Conservation (phyloP, 73 alveolate species). For the Paraurostyla sp. region DNA sequence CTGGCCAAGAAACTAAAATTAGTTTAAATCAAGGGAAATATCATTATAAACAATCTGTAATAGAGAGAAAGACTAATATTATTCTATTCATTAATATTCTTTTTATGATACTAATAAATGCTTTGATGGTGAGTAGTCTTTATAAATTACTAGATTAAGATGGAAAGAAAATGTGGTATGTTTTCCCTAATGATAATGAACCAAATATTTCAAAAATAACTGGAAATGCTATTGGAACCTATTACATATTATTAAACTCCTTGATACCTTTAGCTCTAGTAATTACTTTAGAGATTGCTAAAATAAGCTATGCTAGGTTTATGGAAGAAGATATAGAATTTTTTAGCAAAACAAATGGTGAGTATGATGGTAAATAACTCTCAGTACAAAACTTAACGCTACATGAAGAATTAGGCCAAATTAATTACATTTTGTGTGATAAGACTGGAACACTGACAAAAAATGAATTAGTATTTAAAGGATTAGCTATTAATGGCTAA, state of each 20-base stretch:
- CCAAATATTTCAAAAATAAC: neutral
- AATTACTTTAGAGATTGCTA: conserved; percentile 2
- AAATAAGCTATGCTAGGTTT: neutral
- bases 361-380: neutral
- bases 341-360: neutral
- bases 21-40: conserved; percentile 22
- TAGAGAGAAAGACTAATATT: neutral
- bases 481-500: neutral
- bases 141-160: neutral
- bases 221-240: conserved; percentile 5
- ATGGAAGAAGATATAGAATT: conserved; percentile 9
- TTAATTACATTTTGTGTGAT: conserved; percentile 51
- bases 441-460: conserved; percentile 61
- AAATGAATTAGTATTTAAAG: conserved; percentile 26
- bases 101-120: neutral
- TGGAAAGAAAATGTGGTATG: neutral
- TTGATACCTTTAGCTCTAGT: conserved; percentile 32
- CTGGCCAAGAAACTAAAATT: conserved; percentile 30
- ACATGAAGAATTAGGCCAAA: conserved; percentile 41
- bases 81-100: neutral
- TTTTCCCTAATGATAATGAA: neutral
- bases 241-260: conserved; percentile 1
- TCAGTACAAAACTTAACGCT: conserved; percentile 24
- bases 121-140: neutral
- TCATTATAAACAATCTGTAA: neutral